phyloP scores from a whole-genome alignment of 1,139 yeast genomes.

The Citeromyces siamensis region DNA sequence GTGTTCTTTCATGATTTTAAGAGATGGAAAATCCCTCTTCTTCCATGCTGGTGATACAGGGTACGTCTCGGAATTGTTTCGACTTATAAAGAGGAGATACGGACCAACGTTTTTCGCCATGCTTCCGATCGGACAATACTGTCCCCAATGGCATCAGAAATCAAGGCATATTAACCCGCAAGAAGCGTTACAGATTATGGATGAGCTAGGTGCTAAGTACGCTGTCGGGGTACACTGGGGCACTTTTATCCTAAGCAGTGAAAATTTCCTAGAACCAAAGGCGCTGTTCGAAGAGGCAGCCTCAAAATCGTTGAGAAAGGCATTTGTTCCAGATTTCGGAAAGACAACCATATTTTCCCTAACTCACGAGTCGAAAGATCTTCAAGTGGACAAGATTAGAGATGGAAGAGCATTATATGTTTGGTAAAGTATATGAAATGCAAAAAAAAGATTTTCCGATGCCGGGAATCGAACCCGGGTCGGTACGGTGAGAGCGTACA shows the following conservation, averaged over 20 bases:
- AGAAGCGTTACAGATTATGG: constrained; percentile 61
- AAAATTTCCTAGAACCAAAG: constrained; percentile 78
- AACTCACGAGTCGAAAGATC: background rate
- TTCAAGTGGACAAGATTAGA: background rate
- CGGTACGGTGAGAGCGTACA: constrained; percentile 13
- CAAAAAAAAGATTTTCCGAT: constrained; percentile 8
- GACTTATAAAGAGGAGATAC: constrained; percentile 44
- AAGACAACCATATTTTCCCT: constrained; percentile 22
- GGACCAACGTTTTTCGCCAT: constrained; percentile 61
- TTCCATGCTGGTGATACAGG: constrained; percentile 97
- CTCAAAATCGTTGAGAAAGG: constrained; percentile 16
- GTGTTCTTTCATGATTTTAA: constrained; percentile 71
- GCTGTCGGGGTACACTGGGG: constrained; percentile 96
- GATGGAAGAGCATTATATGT: background rate
- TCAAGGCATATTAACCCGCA: constrained; percentile 82
- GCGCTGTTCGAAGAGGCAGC: constrained; percentile 28
- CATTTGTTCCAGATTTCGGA: constrained; percentile 42
- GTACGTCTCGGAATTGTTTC: constrained; percentile 59
- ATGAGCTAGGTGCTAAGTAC: constrained; percentile 44
- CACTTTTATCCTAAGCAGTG: constrained; percentile 80
- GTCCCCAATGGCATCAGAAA: constrained; percentile 89
- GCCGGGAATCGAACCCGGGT: constrained; percentile 14
- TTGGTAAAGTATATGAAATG: background rate
- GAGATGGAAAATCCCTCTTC: constrained; percentile 55
- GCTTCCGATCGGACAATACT: constrained; percentile 89